Conservation (phyloP, 805 yeast genomes). For the Saccharomyces mikatae region DNA sequence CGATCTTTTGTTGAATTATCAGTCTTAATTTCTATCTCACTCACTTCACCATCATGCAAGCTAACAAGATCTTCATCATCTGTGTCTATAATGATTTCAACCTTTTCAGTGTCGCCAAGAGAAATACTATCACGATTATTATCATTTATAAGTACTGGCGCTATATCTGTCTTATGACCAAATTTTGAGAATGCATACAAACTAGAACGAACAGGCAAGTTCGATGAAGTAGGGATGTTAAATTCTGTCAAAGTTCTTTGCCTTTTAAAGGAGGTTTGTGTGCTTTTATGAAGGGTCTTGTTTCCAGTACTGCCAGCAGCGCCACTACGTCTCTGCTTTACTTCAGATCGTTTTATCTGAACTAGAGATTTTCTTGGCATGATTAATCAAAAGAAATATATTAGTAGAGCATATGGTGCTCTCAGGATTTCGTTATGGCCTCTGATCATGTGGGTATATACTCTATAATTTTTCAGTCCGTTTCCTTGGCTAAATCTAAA, state of each 20-base stretch:
- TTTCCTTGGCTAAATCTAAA: background rate
- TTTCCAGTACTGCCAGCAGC: background rate
- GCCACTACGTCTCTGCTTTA: conserved; percentile 4
- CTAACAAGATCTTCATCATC: conserved; percentile 1
- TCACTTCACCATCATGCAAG: conserved; percentile 6
- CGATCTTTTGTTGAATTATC: conserved; percentile 5
- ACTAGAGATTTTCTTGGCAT: conserved; percentile 9
- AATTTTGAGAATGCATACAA: background rate
- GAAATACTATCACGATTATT: background rate
- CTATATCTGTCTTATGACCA: background rate
- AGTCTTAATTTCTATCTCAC: background rate
- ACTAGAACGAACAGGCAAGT: conserved; percentile 2
- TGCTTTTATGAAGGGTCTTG: background rate
- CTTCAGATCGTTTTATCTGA: conserved; percentile 10
- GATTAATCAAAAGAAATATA: conserved; percentile 2
- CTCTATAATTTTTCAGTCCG: background rate
- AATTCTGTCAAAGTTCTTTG: conserved; percentile 23
- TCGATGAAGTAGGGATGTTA: conserved; percentile 17
- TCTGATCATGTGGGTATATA: background rate
- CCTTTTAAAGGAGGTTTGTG: conserved; percentile 6
- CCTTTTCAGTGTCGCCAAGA: background rate
- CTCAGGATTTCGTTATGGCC: background rate
- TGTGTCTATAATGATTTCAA: background rate
- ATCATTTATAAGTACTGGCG: conserved; percentile 4
- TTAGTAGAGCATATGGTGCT: background rate